Evolutionary conservation across 495 filamentous ascomycete species (phyloP), one percentile per base, ranked within the genome.

Genomic region (Talaromyces adpressus): DNA sequence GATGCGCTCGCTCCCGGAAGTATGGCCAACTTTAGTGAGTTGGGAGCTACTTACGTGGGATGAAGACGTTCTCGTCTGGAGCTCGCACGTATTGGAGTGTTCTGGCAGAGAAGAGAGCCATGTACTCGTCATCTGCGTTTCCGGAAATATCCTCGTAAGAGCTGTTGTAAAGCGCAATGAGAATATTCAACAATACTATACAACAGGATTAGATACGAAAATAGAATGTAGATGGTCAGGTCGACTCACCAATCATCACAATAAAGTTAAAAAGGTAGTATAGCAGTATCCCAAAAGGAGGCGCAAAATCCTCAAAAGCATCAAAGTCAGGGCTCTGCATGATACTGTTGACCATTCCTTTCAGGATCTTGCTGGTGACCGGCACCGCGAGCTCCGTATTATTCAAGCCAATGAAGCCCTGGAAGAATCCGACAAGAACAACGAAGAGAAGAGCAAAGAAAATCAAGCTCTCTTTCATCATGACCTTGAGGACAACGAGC

Each of bases 401-500:
- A 67, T 97, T 93, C 79, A 98, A 84, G 2, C 95, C 94, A n/a
- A 96, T 81, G 64, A 98, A 98, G 0, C 90, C 92, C 75, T 98
- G 94, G 57, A 97, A 80, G 76, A 98, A 98, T 18, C 94, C 94
- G 52, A 93, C 74, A 49, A 96, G 76, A 58, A 98, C 88, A 57
- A 97, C 87, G 57, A 87, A 76, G 5, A 98, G 84, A n/a, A 98
- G 82, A 6, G 92, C 91, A 68, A 98, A 98, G 81, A 98, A 98
- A 66, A 98, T 97, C 61, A 98, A 76, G 62, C 91, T 95, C 71
- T 98, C 94, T 69, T 93, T 91, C 94, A 98, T 98, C 95, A 98
- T 98, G 58, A 98, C 92, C 69, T 97, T 92, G 36, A 98, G 78
- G 4, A 98, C 91, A 7, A 98, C 93, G 36, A 98, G 82, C 95